Evolutionary conservation across 2,329 filamentous ascomycete genomes (phyloP), one percentile per base, ranked within the genome.

Genomic region (Colletotrichum sp.): DNA sequence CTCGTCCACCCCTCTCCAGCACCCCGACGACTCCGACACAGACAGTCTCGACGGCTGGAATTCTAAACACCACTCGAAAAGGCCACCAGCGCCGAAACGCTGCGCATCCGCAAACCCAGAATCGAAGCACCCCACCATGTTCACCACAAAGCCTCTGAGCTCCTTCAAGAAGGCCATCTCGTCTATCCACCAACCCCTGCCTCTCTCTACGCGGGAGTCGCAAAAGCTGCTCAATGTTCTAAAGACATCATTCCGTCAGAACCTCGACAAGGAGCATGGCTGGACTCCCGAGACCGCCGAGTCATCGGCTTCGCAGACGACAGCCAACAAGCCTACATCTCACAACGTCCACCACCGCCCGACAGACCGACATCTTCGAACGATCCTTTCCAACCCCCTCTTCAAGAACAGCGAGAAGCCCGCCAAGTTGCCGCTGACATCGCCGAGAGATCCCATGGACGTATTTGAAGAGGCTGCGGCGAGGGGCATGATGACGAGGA

Each of bases 191-290:
- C 89, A 91, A 64, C 90, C 90, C 8, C 82, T 89, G 3, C 87
- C 89, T 2, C 83, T 92, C 52, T 89, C 85, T 60, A 83, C 84
- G 59, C 85, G 86, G 71, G 89, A 91, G 72, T 89, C 89, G 30
- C 87, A 90, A 77, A 88, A 89, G 79, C 87, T 92, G 10, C 89
- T 92, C 77, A 86, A 91, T 70, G 86, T 87, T 39, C 86, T 92
- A 68, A 92, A 91, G 67, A 83, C 85, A 7, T 92, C 90, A 4
- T 92, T 92, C 80, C 88, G 90, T 68, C 87, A 87, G 71, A 88
- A 91, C 34, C 88, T 92, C n/a, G 90, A 92, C 79, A 86, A 84
- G 59, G 90, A 92, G 80, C 89, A 92, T 79, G 90, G 90, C 76
- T 87, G 84, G 80, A 80, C 85, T 34, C 78, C 82, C 18, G 81